Base-by-base conservation (phyloP, 73 alveolate genomes). In the Stentor coeruleus region DNA sequence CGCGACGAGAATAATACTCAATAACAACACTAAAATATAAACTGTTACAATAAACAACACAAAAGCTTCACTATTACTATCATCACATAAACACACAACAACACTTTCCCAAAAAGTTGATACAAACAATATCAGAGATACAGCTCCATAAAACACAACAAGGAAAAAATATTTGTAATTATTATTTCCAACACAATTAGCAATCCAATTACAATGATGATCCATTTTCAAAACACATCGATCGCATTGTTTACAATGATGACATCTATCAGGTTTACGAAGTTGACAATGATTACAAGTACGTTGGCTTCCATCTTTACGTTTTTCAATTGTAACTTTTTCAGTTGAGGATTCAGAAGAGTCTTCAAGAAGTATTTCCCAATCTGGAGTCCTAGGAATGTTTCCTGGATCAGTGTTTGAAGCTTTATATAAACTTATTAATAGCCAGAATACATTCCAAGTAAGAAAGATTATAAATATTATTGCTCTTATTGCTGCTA, bases 191-290 rank as follows among this genome's bases (percentile, higher is more conserved):
- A 94, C 88, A 35, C 98, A 94, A 75, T 89, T 94, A 41, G 87
- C 90, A 3, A 94, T 77, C 96, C 98, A 94, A 3, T 93, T 95
- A 76, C 98, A 94, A 74, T 94, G 98, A 76, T 94, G 98, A 79
- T 94, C 97, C 98, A 93, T 93, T 79, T 84, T 93, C 31, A 91
- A 74, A 28, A 88, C 73, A 77, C 98, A 94, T 59, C 83, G 81
- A 38, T 92, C 89, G 84, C 97, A 94, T 57, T 83, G 75, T 31
- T 86, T 82, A 83, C 98, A 94, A 75, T 94, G 98, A 80, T 94
- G 97, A 59, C 93, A 81, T 58, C 98, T 77, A 41, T 89, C 95
- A 26, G 95, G 96, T 85, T 93, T 93, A 3, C 83, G 74, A 72
- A 83, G 81, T 33, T 85, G 74, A 80, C 98, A 93, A 2, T 81